A percentile compares a stretch with the other conserved stretches of the same genome.
These are phyloP conservation scores for Thalia dealbata DNA, from an alignment of 176 grass and related monocot species.

Conservation along the genomic window DNA sequence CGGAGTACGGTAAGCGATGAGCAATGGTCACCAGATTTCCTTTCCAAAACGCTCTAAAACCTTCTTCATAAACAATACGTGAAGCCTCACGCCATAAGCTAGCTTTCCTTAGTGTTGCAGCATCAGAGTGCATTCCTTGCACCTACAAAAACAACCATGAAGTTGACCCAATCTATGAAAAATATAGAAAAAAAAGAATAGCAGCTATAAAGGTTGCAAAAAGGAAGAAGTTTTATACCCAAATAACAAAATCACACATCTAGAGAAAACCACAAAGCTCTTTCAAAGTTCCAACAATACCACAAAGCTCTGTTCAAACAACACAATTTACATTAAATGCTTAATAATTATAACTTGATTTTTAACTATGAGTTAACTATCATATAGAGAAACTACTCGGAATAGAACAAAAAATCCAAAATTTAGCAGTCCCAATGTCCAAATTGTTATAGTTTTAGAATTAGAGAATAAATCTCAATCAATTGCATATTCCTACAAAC, in stretches of 20 bases:
- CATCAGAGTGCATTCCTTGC: constrained; percentile 89
- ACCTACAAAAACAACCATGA: constrained; percentile 31
- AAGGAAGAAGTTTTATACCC: background rate
- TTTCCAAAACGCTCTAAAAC: constrained; percentile 88
- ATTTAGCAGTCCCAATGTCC: too few relatives aligned
- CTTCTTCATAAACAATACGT: constrained; percentile 76
- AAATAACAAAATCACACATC: too few relatives aligned
- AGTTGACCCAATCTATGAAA: background rate
- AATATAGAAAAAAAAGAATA: background rate
- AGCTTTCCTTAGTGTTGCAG: constrained; percentile 46
- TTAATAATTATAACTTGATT: background rate
- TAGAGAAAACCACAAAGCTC: too few relatives aligned
- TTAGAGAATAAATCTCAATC: too few relatives aligned
- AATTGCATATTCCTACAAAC: too few relatives aligned
- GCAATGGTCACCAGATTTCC: constrained; percentile 94
- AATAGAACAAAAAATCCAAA: too few relatives aligned
- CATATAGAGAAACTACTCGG: too few relatives aligned
- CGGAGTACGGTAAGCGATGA: constrained; percentile 84
- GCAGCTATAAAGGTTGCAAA: background rate
- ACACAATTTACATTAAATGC: background rate
- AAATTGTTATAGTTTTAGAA: too few relatives aligned
- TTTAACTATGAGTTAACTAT: too few relatives aligned
- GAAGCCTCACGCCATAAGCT: constrained; percentile 79
- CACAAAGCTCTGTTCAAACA: too few relatives aligned
- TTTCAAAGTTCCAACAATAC: too few relatives aligned